Evolutionary conservation across 805 yeast species (phyloP), one percentile per base, ranked within the genome.

Genomic region (Schwanniomyces yamadae): DNA sequence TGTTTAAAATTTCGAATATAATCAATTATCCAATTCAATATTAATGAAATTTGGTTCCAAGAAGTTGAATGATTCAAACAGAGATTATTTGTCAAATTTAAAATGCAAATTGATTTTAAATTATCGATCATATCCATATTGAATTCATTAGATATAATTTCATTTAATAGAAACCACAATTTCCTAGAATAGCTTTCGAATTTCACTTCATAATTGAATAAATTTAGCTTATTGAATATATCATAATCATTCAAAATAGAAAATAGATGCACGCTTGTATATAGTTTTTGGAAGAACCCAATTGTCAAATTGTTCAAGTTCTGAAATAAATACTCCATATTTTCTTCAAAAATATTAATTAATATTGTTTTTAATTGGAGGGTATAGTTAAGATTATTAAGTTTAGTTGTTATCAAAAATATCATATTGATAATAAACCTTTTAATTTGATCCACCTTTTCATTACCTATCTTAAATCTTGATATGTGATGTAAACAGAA

Each of bases 241-340:
- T 64, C 71, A 39, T 57, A 55, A 43, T 66, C 71, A 37, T 61
- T 62, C 12, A 65, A 37, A 6, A 66, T 57, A 4, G 69, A 50
- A 37, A 55, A 66, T n/a, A 63, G 44, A 36, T 66, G 69, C 2
- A 53, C 51, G 1, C 57, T 39, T 3, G 46, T 31, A 17, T 41
- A 32, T 11, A 56, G 31, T 10, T 34, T 38, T 12, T 28, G 20
- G n/a, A 31, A 31, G 23, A 25, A 39, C 6, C 19, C 22, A 1
- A 34, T 10, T 22, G 19, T 26, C 20, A 24, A 28, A 15, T 15
- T 23, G 6, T 32, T 33, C 28, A 51, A 23, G n/a, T 33, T 31
- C 7, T 35, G 34, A 11, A 57, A 37, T 18, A 54, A 33, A 18
- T 24, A 29, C 3, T 36, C 39, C 12, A 57, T 26, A 14, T 48